Evolutionary conservation across 1,139 yeast species (phyloP).

Genomic region (Kodamaea alishanica): DNA sequence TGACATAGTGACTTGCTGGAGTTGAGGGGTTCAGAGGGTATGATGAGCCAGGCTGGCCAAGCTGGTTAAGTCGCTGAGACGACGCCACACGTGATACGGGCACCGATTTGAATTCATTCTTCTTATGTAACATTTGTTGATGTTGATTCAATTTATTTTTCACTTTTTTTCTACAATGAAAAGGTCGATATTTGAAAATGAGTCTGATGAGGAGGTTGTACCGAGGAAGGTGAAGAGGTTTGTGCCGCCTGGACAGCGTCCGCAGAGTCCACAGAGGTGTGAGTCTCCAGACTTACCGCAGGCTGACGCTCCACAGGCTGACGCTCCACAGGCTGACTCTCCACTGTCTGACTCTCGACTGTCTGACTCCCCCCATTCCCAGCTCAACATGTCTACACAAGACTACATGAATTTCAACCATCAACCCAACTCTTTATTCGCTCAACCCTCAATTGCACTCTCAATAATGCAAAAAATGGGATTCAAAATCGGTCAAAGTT

Average conservation of each 20-base stretch:
- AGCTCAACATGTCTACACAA: too few species aligned
- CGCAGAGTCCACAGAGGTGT: slow-evolving; percentile 1
- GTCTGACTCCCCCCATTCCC: too few species aligned
- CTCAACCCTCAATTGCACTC: slow-evolving; percentile 38
- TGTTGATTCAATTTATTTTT: slow-evolving; percentile 1
- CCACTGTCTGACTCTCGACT: too few species aligned
- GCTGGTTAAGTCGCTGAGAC: slow-evolving; percentile 29
- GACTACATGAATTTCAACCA: too few species aligned
- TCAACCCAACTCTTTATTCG: too few species aligned
- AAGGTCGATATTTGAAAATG: slow-evolving; percentile 14
- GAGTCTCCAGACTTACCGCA: neutral
- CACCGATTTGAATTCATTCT: slow-evolving; percentile 22
- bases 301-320: neutral
- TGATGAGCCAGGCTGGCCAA: slow-evolving; percentile 10
- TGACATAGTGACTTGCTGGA: slow-evolving; percentile 32
- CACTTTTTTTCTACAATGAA: slow-evolving; percentile 7
- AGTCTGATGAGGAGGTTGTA: slow-evolving; percentile 7
- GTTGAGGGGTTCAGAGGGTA: slow-evolving; percentile 19
- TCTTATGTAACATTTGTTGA: slow-evolving; percentile 16
- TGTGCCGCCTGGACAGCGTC: neutral
- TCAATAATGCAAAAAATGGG: slow-evolving; percentile 58
- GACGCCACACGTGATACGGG: slow-evolving; percentile 39
- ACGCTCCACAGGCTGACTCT: too few species aligned
- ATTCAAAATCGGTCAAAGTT: slow-evolving; percentile 40
- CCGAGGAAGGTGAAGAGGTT: slow-evolving; percentile 2